Evolutionary conservation across 768 basidiomycete species (phyloP).

Genomic region (Termitomyces heimii): DNA sequence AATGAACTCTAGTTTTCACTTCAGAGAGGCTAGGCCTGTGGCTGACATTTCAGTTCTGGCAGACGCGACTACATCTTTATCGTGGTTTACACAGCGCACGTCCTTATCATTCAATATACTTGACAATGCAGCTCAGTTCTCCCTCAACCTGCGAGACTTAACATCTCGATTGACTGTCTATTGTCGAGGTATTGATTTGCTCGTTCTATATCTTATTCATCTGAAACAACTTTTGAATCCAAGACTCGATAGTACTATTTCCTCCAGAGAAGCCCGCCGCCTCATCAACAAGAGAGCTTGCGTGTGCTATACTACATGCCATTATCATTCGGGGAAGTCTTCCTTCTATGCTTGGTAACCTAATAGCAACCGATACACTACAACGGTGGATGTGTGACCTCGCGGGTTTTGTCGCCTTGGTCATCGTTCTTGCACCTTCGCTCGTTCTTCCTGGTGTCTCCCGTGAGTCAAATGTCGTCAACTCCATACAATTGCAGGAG

Average conservation of each 20-base stretch:
- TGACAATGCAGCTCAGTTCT: neutral
- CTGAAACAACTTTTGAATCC: neutral
- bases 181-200: neutral
- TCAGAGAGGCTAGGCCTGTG: neutral
- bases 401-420: slow-evolving; percentile 3
- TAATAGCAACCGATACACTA: neutral
- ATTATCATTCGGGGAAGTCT: neutral
- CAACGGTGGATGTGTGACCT: slow-evolving; percentile 1
- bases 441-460: neutral
- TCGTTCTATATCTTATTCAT: neutral
- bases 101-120: neutral
- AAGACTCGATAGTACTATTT: neutral
- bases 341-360: neutral
- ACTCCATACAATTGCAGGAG: neutral
- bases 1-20: neutral
- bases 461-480: neutral
- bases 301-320: neutral
- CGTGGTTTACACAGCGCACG: neutral
- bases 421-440: neutral
- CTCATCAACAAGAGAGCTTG: neutral
- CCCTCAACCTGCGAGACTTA: neutral
- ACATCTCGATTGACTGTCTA: neutral
- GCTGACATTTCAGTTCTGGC: neutral
- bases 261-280: neutral
- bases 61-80: neutral